Evolutionary conservation across 192 early-diverging fungal genomes (phyloP).

Genomic region (Helicostylum pulchrum): DNA sequence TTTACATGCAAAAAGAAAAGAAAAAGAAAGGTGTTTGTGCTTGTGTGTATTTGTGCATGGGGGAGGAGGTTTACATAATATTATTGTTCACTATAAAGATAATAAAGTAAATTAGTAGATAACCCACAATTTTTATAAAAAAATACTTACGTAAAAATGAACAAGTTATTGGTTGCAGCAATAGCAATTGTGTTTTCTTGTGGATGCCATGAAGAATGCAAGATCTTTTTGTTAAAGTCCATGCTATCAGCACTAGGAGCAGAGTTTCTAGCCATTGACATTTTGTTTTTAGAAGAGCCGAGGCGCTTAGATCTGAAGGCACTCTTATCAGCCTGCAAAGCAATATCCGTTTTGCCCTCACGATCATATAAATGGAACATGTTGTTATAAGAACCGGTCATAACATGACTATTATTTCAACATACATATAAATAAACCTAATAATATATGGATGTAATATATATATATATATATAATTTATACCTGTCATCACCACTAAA

Average conservation of each 20-base stretch:
- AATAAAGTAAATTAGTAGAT: neutral
- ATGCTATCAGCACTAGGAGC: conserved; percentile 60
- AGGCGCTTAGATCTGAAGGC: conserved; percentile 91
- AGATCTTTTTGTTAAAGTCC: conserved; percentile 87
- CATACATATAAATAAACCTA: too few relatives aligned
- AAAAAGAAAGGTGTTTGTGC: too few relatives aligned
- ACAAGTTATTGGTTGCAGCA: conserved; percentile 92
- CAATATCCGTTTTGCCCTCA: conserved; percentile 73
- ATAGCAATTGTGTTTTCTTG: conserved; percentile 87
- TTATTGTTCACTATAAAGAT: conserved; percentile 12
- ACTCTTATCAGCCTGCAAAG: conserved; percentile 95
- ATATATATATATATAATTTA: conserved; percentile 34
- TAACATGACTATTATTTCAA: conserved; percentile 55
- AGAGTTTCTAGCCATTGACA: conserved; percentile 45
- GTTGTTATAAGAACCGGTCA: conserved; percentile 98
- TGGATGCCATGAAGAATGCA: conserved; percentile 94
- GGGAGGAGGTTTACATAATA: neutral
- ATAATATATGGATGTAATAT: neutral
- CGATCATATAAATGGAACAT: conserved; percentile 95
- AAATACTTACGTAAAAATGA: conserved; percentile 67
- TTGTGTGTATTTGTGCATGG: too few relatives aligned
- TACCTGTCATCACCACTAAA: conserved; percentile 92
- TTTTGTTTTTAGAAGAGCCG: conserved; percentile 72
- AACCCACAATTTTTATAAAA: too few relatives aligned
- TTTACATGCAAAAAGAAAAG: too few relatives aligned